These are phyloP conservation scores for Pyropia haitanensis DNA, from an alignment of 23 red algal genomes.

Conservation along the genomic window DNA sequence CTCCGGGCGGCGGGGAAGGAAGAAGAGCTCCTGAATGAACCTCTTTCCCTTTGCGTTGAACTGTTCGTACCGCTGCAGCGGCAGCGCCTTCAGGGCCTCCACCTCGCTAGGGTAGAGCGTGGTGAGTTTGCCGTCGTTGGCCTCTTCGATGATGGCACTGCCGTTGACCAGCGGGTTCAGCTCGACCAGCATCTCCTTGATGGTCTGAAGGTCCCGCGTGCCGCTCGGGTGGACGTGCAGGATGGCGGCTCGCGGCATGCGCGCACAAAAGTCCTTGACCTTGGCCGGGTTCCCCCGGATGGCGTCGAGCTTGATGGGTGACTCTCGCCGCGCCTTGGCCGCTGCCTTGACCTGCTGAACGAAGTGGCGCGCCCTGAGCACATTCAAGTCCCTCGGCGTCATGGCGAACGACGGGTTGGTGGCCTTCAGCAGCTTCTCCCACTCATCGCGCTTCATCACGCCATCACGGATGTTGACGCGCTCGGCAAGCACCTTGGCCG, in stretches of 20 bases:
- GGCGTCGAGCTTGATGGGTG: not conserved
- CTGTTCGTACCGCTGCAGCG: not conserved
- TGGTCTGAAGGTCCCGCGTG: not conserved
- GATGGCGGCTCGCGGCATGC: not conserved
- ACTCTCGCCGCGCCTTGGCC: not conserved
- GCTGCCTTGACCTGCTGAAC: not conserved
- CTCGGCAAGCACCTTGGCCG: too few species aligned
- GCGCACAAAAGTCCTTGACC: not conserved
- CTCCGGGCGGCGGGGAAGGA: not conserved
- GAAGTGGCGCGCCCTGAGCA: not conserved
- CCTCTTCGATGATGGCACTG: not conserved
- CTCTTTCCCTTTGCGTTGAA: not conserved
- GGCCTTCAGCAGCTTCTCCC: not conserved
- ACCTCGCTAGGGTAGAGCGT: not conserved
- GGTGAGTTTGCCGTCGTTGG: not conserved
- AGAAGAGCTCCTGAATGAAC: not conserved
- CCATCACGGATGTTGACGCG: too few species aligned
- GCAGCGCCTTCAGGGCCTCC: not conserved
- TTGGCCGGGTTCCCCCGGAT: not conserved
- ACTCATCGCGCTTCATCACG: not conserved
- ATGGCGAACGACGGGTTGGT: not conserved
- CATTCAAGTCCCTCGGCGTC: not conserved
- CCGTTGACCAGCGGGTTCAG: not conserved
- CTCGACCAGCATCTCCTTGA: not conserved
- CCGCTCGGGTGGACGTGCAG: not conserved